Base-by-base conservation (phyloP, 2,329 filamentous ascomycete species). In the Stenocarpella maydis region DNA sequence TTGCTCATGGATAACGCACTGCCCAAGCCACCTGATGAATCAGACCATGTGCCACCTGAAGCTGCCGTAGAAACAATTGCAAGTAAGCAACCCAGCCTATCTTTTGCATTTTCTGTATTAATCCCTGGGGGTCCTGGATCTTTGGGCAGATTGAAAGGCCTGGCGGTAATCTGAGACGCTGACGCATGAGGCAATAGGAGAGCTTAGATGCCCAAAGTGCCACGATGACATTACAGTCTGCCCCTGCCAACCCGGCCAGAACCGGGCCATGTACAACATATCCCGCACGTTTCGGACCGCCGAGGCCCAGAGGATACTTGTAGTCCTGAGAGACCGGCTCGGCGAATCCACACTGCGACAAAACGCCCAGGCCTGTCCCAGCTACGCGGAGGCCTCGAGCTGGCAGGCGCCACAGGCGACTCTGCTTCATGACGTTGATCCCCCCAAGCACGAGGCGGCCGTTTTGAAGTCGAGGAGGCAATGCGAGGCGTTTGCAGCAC, bases 191-290 rank as follows among this genome's bases (percentile, higher is more conserved):
- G n/a, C 28, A 26, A 34, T 14, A 63, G 58, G 43, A 24, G 41
- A 63, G 14, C 58, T 63, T 7, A 21, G 43, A 19, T 63, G 58
- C 28, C 58, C 58, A 21, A 49, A 4, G 1, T 63, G 58, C 9
- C 1, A 1, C 7, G 58, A 63, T n/a, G 58, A 63, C 15, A 34
- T 63, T 17, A 63, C 58, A 10, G 2, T 37, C 28, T 63, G 58
- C 58, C 43, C 12, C 8, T 63, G 58, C 37, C 4, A 3, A 12
- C 28, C 58, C 19, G 43, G 58, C 14, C 9, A 37, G n/a, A 37
- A 63, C 12, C 26, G 58, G 24, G n/a, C 28, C 2, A 63, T 47
- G 58, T 63, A 37, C 58, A 63, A 63, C 12, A 12, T 63, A n/a
- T 21, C 58, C n/a, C 43, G 58, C 6, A 26, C 43, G 1, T 47